Base-by-base conservation (phyloP, 768 basidiomycete genomes). In the Pluteus cervinus region DNA sequence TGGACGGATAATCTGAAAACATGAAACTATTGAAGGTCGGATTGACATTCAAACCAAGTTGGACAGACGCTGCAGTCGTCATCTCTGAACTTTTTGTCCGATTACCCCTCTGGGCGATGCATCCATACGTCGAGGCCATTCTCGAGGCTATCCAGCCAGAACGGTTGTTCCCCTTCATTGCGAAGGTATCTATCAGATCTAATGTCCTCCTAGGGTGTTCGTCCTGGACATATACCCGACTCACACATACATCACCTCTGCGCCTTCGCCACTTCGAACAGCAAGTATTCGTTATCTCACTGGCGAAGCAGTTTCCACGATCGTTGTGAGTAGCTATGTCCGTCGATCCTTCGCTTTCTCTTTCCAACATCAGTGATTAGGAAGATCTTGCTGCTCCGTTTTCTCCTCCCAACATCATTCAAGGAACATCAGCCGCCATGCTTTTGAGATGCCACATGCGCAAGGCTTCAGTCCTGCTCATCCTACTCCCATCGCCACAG, bases 221-320 rank as follows among this genome's bases (percentile, higher is more conserved):
- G 51, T 79, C 3, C 51, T 81, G 15, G 80, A 80, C 48, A 57
- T 62, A 4, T 81, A 82, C 45, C 53, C 72, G 4, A 58, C 61
- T 11, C 65, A 69, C 8, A 56, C 61, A 4, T 81, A 80, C 44
- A 64, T 73, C 12, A 63, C 65, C 10, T 44, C 45, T 14, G 42
- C 50, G 8, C 54, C 60, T 7, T 50, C 63, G 5, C 39, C 66
- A 0, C 55, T 57, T 32, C 58, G 65, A 26, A 62, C 64, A 36
- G 66, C 76, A 4, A 76, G 79, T 3, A 43, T 79, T 15, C 71
- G 77, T 18, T 79, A 73, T 50, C 67, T 81, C 15, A 57, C 65
- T 4, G 60, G 61, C 0, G 44, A 46, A 12, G 26, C 46, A 11
- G 32, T 47, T 8, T 39, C 45, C 34, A 37, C 43, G 7, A 23